These are phyloP conservation scores for Gloeostereum incarnatum DNA, from an alignment of 768 basidiomycete species.

Conservation along the genomic window DNA sequence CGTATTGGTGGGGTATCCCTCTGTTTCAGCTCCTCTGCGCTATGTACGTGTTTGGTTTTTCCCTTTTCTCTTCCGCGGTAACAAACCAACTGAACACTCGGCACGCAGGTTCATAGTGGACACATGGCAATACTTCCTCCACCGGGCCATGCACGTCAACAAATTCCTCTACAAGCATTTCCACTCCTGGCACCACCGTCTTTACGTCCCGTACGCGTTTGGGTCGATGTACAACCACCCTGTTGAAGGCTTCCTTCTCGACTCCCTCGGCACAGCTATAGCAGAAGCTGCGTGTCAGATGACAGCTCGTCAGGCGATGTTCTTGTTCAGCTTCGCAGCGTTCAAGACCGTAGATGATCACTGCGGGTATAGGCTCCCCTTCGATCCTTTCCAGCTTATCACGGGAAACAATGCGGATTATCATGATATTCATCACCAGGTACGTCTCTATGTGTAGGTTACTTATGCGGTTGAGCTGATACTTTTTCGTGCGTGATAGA, in stretches of 20 bases:
- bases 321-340: conserved; percentile 79
- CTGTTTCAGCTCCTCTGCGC: conserved; percentile 61
- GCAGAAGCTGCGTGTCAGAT: conserved; percentile 65
- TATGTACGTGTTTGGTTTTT: conserved; percentile 54
- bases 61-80: neutral
- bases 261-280: conserved; percentile 70
- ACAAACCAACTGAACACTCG: neutral
- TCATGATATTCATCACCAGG: conserved; percentile 97
- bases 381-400: conserved; percentile 84
- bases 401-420: conserved; percentile 91
- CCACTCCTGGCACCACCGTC: conserved; percentile 91
- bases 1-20: conserved; percentile 95
- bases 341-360: conserved; percentile 96
- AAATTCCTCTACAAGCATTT: conserved; percentile 85
- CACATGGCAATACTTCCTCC: conserved; percentile 97
- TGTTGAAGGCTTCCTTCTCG: conserved; percentile 86
- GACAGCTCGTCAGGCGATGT: conserved; percentile 71
- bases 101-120: conserved; percentile 77
- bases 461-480: neutral
- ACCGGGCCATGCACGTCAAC: conserved; percentile 86
- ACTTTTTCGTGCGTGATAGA: conserved; percentile 19
- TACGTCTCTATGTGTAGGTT: conserved; percentile 18
- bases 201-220: conserved; percentile 96
- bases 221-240: conserved; percentile 98
- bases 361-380: conserved; percentile 84